Evolutionary conservation across 2,329 filamentous ascomycete genomes (phyloP), one percentile per base, ranked within the genome.

Genomic region (Hypoxylon sp.): DNA sequence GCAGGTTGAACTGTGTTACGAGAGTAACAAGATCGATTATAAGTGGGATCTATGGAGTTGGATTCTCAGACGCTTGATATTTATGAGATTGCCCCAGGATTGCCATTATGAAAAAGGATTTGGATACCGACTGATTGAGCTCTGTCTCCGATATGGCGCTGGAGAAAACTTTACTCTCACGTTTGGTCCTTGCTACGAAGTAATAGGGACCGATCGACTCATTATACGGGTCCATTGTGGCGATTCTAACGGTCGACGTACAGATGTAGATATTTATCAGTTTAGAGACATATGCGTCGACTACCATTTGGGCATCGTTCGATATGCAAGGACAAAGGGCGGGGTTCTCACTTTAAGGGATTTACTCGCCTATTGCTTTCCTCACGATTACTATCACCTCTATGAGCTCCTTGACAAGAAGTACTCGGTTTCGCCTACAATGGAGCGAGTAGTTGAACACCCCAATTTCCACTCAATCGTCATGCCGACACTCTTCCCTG

Each of bases 331-430:
- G 23, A 41, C 45, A 28, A 57, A n/a, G 10, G 46, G 51, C 2
- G 62, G 63, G 2, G 2, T 66, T 1, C 50, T 71, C 14, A 63
- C 28, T 14, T 48, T 66, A 2, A 57, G 56, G 21, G 60, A 71
- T 14, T 3, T 69, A 36, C 34, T 69, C 43, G 36, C 43, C 5
- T 53, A 67, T 19, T 69, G 66, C 13, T 69, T 71, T 19, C 68
- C 66, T 23, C 38, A 46, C 6, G 13, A 66, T 14, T 56, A 11
- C 34, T 11, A 38, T 3, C 41, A 34, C 17, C 57, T 65, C 28
- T 61, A 32, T 19, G 19, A 38, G 17, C 46, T 65, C 14, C 52
- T 65, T 28, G 61, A 68, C 21, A 57, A 51, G 38, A 52, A 41
- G 14, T 14, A n/a, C 5, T 5, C 19, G 5, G 23, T 1, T 34